Conservation (phyloP, 345 rosid genomes). For the Aethionema arabicum region DNA sequence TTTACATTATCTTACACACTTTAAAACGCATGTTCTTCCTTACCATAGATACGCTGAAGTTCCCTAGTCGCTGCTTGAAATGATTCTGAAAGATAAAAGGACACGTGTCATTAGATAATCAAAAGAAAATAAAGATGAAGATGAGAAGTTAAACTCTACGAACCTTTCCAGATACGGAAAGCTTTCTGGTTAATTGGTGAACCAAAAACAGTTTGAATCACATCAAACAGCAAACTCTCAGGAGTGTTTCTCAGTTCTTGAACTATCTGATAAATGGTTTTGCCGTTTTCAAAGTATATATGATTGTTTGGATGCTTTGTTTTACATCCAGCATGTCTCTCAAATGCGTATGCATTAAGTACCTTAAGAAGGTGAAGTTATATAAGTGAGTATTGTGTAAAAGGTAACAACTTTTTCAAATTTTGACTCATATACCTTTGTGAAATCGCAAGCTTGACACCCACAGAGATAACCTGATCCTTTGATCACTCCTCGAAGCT, state of each 20-base stretch:
- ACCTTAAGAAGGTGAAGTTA: constrained; percentile 44
- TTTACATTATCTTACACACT: constrained; percentile 3
- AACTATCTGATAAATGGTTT: constrained; percentile 92
- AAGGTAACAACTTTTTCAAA: constrained; percentile 3
- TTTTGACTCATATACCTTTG: constrained; percentile 53
- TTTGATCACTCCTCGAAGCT: constrained; percentile 74
- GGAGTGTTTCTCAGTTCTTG: constrained; percentile 86
- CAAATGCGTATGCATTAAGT: constrained; percentile 86
- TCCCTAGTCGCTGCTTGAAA: constrained; percentile 90
- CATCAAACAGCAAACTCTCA: constrained; percentile 67
- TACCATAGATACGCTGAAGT: constrained; percentile 85
- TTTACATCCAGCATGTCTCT: constrained; percentile 89
- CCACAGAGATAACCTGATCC: constrained; percentile 95
- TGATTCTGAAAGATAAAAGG: constrained; percentile 50
- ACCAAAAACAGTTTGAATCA: constrained; percentile 72
- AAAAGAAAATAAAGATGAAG: background rate
- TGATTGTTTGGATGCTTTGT: constrained; percentile 97
- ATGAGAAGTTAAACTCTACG: background rate
- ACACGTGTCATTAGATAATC: background rate
- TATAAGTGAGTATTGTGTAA: background rate
- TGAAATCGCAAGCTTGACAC: constrained; percentile 68
- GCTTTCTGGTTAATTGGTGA: constrained; percentile 88
- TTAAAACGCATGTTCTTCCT: constrained; percentile 60
- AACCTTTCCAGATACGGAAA: constrained; percentile 94
- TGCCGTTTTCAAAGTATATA: constrained; percentile 89